These are phyloP conservation scores for Ceratocystis papillata DNA, from an alignment of 2,329 filamentous ascomycete genomes.

Conservation along the genomic window DNA sequence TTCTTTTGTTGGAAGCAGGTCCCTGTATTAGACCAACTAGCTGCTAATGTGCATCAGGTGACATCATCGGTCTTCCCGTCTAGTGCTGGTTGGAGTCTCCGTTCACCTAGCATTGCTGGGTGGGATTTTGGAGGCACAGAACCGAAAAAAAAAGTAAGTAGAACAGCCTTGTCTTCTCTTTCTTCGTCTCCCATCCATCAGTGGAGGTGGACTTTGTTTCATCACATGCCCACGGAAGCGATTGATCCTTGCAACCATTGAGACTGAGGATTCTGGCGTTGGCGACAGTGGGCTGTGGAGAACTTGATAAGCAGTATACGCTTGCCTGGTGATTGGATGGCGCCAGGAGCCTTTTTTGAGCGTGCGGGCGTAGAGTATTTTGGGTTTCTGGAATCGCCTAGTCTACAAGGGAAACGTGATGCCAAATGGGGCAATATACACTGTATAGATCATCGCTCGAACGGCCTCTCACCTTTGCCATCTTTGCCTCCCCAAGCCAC, in stretches of 20 bases:
- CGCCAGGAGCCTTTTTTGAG: not conserved
- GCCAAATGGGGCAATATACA: no score
- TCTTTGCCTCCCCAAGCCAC: no score
- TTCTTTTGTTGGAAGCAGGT: not conserved
- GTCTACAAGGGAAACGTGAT: no score
- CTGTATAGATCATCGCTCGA: no score
- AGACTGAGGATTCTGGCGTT: not conserved
- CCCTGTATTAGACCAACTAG: not conserved
- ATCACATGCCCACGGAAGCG: not conserved
- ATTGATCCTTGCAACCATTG: not conserved
- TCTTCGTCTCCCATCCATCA: not conserved
- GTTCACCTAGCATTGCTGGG: not conserved
- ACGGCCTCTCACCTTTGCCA: no score
- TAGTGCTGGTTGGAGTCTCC: not conserved
- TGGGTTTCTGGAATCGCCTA: not conserved
- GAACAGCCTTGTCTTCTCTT: no score
- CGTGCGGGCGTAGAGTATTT: not conserved
- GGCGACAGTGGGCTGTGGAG: not conserved
- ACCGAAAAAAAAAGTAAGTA: not conserved
- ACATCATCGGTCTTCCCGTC: not conserved
- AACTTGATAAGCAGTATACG: not conserved
- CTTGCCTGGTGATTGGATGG: not conserved
- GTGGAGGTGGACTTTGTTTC: not conserved
- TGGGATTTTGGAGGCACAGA: conserved; percentile 1
- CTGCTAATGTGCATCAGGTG: not conserved